These are phyloP conservation scores for Aspergillus sp. DNA, from an alignment of 2,329 filamentous ascomycete genomes.

Conservation along the genomic window DNA sequence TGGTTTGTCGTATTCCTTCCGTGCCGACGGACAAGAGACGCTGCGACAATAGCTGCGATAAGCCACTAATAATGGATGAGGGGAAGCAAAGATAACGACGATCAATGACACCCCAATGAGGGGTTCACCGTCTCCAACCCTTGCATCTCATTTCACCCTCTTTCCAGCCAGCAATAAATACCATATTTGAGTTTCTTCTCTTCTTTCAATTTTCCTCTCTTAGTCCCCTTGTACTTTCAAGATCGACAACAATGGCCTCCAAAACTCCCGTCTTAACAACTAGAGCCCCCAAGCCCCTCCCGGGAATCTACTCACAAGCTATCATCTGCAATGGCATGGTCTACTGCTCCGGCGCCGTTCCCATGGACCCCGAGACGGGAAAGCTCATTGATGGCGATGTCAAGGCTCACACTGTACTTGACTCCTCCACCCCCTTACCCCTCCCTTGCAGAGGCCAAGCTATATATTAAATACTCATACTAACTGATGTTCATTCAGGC, in stretches of 20 bases:
- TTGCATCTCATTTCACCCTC: not conserved
- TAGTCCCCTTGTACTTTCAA: not conserved
- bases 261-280: conserved; percentile 50
- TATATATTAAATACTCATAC: not conserved
- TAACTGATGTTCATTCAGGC: conserved; percentile 37
- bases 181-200: not conserved
- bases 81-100: not conserved
- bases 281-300: conserved; percentile 57
- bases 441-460: not conserved
- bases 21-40: not conserved
- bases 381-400: conserved; percentile 62
- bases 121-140: conserved; percentile 7
- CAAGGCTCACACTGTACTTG: conserved; percentile 57
- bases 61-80: not conserved
- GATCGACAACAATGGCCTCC: conserved; percentile 37
- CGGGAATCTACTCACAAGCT: conserved; percentile 63
- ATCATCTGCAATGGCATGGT: conserved; percentile 68
- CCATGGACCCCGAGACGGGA: conserved; percentile 59
- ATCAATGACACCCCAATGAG: conserved; percentile 4
- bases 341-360: conserved; percentile 71
- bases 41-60: not conserved
- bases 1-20: not conserved
- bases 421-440: not conserved
- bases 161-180: conserved; percentile 3
- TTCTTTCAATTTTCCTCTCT: not conserved